Evolutionary conservation across 2,329 filamentous ascomycete species (phyloP), one percentile per base, ranked within the genome.

Genomic region (Penicillium crustosum): DNA sequence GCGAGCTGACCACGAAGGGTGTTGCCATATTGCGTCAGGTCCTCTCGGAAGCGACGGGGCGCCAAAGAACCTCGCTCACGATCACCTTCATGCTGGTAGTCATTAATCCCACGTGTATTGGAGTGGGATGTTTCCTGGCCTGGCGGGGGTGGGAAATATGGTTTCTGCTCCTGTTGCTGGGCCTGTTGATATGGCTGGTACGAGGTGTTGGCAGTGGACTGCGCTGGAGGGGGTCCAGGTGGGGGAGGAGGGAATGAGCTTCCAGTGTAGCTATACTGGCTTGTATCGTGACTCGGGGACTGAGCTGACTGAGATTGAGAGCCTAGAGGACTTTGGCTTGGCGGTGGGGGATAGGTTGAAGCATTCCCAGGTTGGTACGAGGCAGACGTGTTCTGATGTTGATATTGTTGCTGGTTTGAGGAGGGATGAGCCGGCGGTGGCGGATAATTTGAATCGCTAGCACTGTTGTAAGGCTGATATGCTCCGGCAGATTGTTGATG

Each of bases 141-240:
- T 8, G 75, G 76, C 17, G 77, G 76, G 53, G 78, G 77, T 17
- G 76, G 71, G 61, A 78, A 79, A 45, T 78, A 76, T 2, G 75
- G 75, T 2, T 67, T 47, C 66, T 73, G 63, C 67, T 38, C 21
- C n/a, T 65, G 65, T 15, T 41, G 38, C 23, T 63, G 57, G 8
- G 41, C 23, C 8, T 53, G 58, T 10, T 57, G 53, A 15, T 57
- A 57, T 2, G 42, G 35, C 13, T 57, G 49, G n/a, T 57, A 53
- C 10, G 36, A 31, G n/a, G 33, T 19, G 25, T 51, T 62, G 41
- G 45, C 35, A 39, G 64, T 59, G 2, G 66, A 63, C 33, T 67
- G 65, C 33, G 43, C 61, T 21, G 72, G 68, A 21, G 72, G 67
- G 23, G 68, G 67, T 4, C 74, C 75, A 27, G 73, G 61, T n/a